These are phyloP conservation scores for Xylaria sp. DNA, from an alignment of 2,329 filamentous ascomycete species.

Conservation along the genomic window DNA sequence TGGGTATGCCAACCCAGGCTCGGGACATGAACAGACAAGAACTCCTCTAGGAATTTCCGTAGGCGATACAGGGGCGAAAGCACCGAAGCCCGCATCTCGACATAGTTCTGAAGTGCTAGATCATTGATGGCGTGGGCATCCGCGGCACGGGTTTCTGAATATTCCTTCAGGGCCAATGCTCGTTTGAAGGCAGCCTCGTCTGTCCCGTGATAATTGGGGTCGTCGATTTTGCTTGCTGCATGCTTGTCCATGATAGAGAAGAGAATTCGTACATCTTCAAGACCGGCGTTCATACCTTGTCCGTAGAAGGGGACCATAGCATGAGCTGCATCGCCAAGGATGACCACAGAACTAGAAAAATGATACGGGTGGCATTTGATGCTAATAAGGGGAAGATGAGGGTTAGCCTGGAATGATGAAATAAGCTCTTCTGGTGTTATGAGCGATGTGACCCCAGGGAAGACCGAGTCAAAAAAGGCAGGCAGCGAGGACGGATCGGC, in stretches of 20 bases:
- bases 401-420: conserved; percentile 81
- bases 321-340: conserved; percentile 93
- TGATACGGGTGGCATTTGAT: conserved; percentile 95
- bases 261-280: conserved; percentile 91
- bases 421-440: conserved; percentile 76
- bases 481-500: conserved; percentile 68
- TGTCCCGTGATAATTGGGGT: conserved; percentile 43
- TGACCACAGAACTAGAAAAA: conserved; percentile 78
- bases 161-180: conserved; percentile 78
- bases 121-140: conserved; percentile 94
- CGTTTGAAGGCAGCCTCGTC: conserved; percentile 68
- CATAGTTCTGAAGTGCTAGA: conserved; percentile 89
- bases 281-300: conserved; percentile 95
- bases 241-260: conserved; percentile 84
- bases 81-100: conserved; percentile 92
- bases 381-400: conserved; percentile 90
- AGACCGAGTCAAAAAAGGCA: conserved; percentile 82
- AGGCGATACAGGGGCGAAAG: conserved; percentile 80
- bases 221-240: conserved; percentile 59
- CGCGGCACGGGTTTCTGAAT: conserved; percentile 76
- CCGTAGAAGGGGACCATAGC: conserved; percentile 99
- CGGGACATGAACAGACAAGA: conserved; percentile 79
- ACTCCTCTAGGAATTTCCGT: conserved; percentile 89
- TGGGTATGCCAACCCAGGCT: conserved; percentile 89
- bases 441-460: conserved; percentile 83